Percentiles rank a stretch among this genome's conserved stretches.
phyloP scores from a whole-genome alignment of 2,329 filamentous ascomycete species.

The Alternaria burnsii region DNA sequence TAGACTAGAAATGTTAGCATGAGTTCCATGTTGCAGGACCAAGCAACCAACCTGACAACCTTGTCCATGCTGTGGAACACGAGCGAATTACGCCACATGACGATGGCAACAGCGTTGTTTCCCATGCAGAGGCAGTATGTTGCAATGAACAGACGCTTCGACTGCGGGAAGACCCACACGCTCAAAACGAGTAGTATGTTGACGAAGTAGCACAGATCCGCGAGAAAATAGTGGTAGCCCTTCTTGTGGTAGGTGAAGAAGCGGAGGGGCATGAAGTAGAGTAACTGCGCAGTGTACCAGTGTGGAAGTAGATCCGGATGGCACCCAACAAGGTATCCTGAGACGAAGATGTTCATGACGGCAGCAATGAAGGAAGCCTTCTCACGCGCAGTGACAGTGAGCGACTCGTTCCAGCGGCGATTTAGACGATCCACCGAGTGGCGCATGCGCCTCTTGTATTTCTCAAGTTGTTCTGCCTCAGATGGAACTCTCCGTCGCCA shows the following conservation, averaged over 20 bases:
- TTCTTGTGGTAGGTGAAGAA: slow-evolving; percentile 89
- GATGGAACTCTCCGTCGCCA: slow-evolving; percentile 87
- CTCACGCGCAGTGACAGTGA: slow-evolving; percentile 86
- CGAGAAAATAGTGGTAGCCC: slow-evolving; percentile 90
- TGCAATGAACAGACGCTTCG: slow-evolving; percentile 90
- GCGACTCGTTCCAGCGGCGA: slow-evolving; percentile 86
- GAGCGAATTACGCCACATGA: slow-evolving; percentile 98
- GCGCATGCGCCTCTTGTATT: slow-evolving; percentile 88
- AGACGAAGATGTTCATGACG: slow-evolving; percentile 97
- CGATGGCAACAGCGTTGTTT: slow-evolving; percentile 97
- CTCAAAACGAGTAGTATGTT: slow-evolving; percentile 84
- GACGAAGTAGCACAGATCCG: slow-evolving; percentile 98
- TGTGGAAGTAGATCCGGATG: slow-evolving; percentile 85
- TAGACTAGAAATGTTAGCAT: slow-evolving; percentile 61
- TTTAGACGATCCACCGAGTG: slow-evolving; percentile 87
- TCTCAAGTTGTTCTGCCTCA: slow-evolving; percentile 90
- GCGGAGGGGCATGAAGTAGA: slow-evolving; percentile 97
- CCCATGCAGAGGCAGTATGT: slow-evolving; percentile 93
- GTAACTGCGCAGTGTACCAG: slow-evolving; percentile 88
- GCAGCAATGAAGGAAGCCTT: slow-evolving; percentile 97
- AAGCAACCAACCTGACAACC: slow-evolving; percentile 73
- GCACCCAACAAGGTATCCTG: slow-evolving; percentile 89
- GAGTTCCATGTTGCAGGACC: background rate
- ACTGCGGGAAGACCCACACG: slow-evolving; percentile 89
- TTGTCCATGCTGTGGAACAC: slow-evolving; percentile 99